A percentile compares a stretch with the other conserved stretches of the same genome.
phyloP scores from a whole-genome alignment of 352 stramenopile genomes.

The Phytophthora podocarpi region DNA sequence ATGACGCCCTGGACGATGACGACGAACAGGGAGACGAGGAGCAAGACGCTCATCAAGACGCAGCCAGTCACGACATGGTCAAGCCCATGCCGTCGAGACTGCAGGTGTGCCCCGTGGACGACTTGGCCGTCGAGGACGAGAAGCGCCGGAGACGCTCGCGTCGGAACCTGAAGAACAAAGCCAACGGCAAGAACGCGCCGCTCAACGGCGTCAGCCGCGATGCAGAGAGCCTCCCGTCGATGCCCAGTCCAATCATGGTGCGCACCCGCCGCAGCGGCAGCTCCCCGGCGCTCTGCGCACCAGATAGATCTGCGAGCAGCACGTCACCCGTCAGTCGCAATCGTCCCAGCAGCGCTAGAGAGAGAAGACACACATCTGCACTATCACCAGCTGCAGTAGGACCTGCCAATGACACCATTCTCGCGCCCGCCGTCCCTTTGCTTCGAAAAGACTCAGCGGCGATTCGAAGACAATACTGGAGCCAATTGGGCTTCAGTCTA shows the following conservation, averaged over 20 bases:
- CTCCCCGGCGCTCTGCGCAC: slow-evolving; percentile 14
- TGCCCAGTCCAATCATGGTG: slow-evolving; percentile 41
- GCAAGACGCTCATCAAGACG: slow-evolving; percentile 26
- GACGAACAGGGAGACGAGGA: slow-evolving; percentile 21
- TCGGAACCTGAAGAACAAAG: slow-evolving; percentile 42
- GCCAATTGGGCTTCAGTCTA: slow-evolving; percentile 79
- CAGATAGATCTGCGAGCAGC: slow-evolving; percentile 5
- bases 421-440: slow-evolving; percentile 34
- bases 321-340: slow-evolving; percentile 7
- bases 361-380: slow-evolving; percentile 20
- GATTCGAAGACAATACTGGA: slow-evolving; percentile 89
- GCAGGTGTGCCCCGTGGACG: slow-evolving; percentile 75
- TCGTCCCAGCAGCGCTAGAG: slow-evolving; percentile 18
- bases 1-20: slow-evolving; percentile 41
- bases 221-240: slow-evolving; percentile 62
- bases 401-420: slow-evolving; percentile 22
- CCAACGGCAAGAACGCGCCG: slow-evolving; percentile 46
- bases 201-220: slow-evolving; percentile 53
- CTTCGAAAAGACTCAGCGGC: slow-evolving; percentile 82
- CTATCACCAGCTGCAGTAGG: slow-evolving; percentile 13
- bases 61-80: slow-evolving; percentile 43
- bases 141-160: slow-evolving; percentile 67
- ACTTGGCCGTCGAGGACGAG: slow-evolving; percentile 78
- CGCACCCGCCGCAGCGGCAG: slow-evolving; percentile 30
- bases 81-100: slow-evolving; percentile 78